Evolutionary conservation across 2,329 filamentous ascomycete species (phyloP).

Genomic region (Coniochaeta sp.): DNA sequence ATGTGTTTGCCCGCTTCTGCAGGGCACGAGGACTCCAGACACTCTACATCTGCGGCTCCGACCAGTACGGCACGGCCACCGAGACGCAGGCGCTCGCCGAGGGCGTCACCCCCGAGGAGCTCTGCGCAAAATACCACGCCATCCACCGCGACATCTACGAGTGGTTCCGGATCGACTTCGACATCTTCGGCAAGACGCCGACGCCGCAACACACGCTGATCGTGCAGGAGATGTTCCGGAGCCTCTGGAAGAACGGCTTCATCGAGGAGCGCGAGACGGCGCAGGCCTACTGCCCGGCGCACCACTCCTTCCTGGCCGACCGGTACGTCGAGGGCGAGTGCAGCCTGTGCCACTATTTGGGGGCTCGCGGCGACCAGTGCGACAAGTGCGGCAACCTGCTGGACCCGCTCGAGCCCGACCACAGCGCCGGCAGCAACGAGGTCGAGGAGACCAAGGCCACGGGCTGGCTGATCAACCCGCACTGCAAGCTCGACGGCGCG

Average conservation of each 20-base stretch:
- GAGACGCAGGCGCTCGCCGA: constrained; percentile 94
- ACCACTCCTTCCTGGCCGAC: constrained; percentile 74
- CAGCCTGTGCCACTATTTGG: constrained; percentile 64
- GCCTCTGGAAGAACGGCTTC: constrained; percentile 83
- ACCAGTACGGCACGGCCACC: constrained; percentile 94
- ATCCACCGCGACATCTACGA: constrained; percentile 88
- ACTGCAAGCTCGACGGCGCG: constrained; percentile 84
- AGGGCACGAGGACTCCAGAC: constrained; percentile 74
- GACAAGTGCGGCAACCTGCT: constrained; percentile 62
- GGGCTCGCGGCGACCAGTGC: constrained; percentile 56
- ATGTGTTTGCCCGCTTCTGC: constrained; percentile 78
- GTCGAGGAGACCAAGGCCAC: constrained; percentile 33
- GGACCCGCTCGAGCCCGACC: constrained; percentile 55
- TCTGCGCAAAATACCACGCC: constrained; percentile 89
- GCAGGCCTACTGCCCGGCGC: constrained; percentile 83
- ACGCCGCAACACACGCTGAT: constrained; percentile 87
- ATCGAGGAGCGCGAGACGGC: constrained; percentile 80
- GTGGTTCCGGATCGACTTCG: constrained; percentile 94
- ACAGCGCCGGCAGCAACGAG: constrained; percentile 21
- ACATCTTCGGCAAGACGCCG: constrained; percentile 89
- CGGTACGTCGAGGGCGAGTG: constrained; percentile 78
- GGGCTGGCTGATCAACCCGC: constrained; percentile 60
- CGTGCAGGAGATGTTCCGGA: constrained; percentile 81
- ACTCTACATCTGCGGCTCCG: constrained; percentile 77
- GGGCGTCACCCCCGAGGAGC: constrained; percentile 69